phyloP scores from a whole-genome alignment of 345 rosid species.

The Pugionium cornutum region DNA sequence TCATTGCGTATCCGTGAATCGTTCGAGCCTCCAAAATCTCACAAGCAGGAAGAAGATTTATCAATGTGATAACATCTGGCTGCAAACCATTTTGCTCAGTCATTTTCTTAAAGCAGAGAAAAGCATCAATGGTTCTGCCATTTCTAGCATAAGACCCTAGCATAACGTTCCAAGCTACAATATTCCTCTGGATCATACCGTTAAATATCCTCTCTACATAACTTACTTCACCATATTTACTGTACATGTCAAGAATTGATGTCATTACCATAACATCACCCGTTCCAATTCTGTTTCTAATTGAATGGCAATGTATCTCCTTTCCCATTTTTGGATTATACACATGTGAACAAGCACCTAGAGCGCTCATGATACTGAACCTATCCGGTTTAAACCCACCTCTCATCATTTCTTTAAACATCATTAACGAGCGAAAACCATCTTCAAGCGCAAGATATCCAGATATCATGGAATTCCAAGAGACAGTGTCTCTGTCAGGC shows the following conservation, averaged over 20 bases:
- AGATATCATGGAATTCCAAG: slow-evolving; percentile 79
- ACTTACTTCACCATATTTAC: slow-evolving; percentile 54
- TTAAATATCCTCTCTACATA: slow-evolving; percentile 63
- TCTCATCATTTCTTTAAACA: slow-evolving; percentile 51
- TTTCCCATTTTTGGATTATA: slow-evolving; percentile 48
- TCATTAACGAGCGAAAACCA: slow-evolving; percentile 44
- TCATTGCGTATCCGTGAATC: slow-evolving; percentile 64
- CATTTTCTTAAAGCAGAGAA: slow-evolving; percentile 57
- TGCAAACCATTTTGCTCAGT: slow-evolving; percentile 44
- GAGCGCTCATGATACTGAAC: slow-evolving; percentile 53
- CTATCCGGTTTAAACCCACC: slow-evolving; percentile 51
- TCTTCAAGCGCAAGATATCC: slow-evolving; percentile 63
- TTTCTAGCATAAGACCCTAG: slow-evolving; percentile 57
- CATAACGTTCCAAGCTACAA: slow-evolving; percentile 79
- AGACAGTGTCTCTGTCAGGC: slow-evolving; percentile 65
- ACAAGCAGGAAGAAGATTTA: slow-evolving; percentile 72
- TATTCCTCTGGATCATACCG: slow-evolving; percentile 44
- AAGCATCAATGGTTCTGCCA: slow-evolving; percentile 44
- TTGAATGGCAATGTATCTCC: slow-evolving; percentile 71
- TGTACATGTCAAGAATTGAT: slow-evolving; percentile 65
- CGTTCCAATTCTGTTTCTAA: slow-evolving; percentile 48
- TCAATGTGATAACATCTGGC: slow-evolving; percentile 62
- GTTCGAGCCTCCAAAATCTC: slow-evolving; percentile 51
- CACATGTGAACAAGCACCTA: slow-evolving; percentile 56
- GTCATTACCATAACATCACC: slow-evolving; percentile 61